A percentile compares a stretch with the other conserved stretches of the same genome.
Evolutionary conservation across 2,329 filamentous ascomycete genomes (phyloP).

Genomic region (Pyrenophora seminiperda): DNA sequence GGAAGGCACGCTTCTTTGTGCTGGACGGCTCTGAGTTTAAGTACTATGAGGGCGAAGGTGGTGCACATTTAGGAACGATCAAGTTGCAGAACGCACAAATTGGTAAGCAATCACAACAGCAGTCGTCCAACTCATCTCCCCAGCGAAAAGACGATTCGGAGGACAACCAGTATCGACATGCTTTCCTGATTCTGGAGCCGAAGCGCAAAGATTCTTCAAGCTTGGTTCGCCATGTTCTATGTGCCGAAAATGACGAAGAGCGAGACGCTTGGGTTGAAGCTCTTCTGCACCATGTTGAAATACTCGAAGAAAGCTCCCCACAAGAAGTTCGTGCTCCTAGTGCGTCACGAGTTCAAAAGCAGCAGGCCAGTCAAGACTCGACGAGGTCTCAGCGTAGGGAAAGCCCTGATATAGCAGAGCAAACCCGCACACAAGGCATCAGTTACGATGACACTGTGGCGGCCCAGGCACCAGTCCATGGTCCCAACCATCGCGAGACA

Average conservation of each 20-base stretch:
- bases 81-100: slow-evolving; percentile 91
- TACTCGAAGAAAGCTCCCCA: slow-evolving; percentile 55
- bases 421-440: slow-evolving; percentile 52
- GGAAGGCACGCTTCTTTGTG: slow-evolving; percentile 84
- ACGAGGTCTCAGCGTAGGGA: slow-evolving; percentile 42
- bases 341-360: slow-evolving; percentile 50
- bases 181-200: slow-evolving; percentile 91
- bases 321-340: slow-evolving; percentile 52
- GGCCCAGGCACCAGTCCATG: slow-evolving; percentile 62
- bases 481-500: slow-evolving; percentile 44
- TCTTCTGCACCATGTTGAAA: slow-evolving; percentile 86
- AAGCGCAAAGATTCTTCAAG: slow-evolving; percentile 93
- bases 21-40: slow-evolving; percentile 74
- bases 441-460: slow-evolving; percentile 63
- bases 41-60: slow-evolving; percentile 91
- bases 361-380: slow-evolving; percentile 34
- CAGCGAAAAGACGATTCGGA: slow-evolving; percentile 71
- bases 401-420: slow-evolving; percentile 46
- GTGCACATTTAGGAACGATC: slow-evolving; percentile 89
- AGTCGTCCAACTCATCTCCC: slow-evolving; percentile 61
- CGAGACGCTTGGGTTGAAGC: slow-evolving; percentile 93
- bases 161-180: slow-evolving; percentile 95
- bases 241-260: slow-evolving; percentile 91
- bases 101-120: slow-evolving; percentile 80
- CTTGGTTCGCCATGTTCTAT: slow-evolving; percentile 89